Conservation (phyloP, 306 rosid species). For the Hippophae gyantsensis region DNA sequence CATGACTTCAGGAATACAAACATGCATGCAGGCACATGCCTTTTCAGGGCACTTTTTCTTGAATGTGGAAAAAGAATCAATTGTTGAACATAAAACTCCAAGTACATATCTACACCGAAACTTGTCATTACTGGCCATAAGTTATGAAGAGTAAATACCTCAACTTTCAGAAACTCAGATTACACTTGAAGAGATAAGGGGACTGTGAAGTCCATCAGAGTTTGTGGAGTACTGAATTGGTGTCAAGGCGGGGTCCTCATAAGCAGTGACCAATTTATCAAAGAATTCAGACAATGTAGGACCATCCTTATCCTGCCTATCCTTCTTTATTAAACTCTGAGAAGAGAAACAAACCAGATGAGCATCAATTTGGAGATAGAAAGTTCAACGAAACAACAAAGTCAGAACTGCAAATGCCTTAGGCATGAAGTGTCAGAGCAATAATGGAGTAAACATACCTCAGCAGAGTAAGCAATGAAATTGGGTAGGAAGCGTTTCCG, state of each 20-base stretch:
- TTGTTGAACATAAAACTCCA: too few species aligned
- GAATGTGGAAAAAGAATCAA: too few species aligned
- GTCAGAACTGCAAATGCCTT: too few species aligned
- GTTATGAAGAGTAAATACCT: background rate
- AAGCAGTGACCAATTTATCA: constrained; percentile 41
- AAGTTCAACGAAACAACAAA: background rate
- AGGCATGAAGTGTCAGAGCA: too few species aligned
- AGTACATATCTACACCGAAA: too few species aligned
- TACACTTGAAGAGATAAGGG: constrained; percentile 40
- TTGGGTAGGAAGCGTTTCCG: constrained; percentile 87
- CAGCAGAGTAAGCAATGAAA: constrained; percentile 64
- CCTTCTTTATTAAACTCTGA: constrained; percentile 84
- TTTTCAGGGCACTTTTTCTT: too few species aligned
- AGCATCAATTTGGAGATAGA: constrained; percentile 9
- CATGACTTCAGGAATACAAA: too few species aligned
- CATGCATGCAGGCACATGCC: too few species aligned
- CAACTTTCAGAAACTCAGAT: constrained; percentile 16
- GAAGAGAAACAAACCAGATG: constrained; percentile 14
- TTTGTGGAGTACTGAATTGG: constrained; percentile 42
- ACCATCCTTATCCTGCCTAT: constrained; percentile 54
- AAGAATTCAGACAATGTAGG: constrained; percentile 48
- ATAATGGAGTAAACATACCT: constrained; percentile 36
- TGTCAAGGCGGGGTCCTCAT: constrained; percentile 69
- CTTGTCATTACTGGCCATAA: background rate
- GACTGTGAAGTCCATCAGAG: constrained; percentile 35